A percentile compares a stretch with the other conserved stretches of the same genome.
These are phyloP conservation scores for Coemansia sp. DNA, from an alignment of 192 early-diverging fungal genomes.

Conservation along the genomic window DNA sequence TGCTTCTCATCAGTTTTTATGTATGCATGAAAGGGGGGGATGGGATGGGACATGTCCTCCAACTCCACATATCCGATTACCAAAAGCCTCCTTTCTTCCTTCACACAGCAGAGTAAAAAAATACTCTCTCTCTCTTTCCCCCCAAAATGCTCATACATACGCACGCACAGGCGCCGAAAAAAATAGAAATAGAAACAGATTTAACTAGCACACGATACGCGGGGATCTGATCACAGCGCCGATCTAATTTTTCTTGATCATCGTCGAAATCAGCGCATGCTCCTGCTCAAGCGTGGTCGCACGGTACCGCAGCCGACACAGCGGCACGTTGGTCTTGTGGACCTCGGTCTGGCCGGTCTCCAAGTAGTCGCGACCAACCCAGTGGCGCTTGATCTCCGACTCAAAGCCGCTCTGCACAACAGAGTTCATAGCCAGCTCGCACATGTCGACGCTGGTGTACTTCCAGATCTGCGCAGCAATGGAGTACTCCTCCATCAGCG, in stretches of 20 bases:
- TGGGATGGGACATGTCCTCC: background rate
- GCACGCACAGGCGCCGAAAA: too few relatives aligned
- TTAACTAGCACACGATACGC: too few relatives aligned
- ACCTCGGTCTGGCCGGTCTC: slow-evolving; percentile 78
- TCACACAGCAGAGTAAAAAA: background rate
- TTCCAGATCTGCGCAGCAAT: slow-evolving; percentile 97
- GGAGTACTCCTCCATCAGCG: slow-evolving; percentile 95
- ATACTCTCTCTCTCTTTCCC: background rate
- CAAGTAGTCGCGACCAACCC: slow-evolving; percentile 79
- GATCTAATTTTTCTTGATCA: slow-evolving; percentile 7
- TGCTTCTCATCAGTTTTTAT: too few relatives aligned
- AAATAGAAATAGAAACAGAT: too few relatives aligned
- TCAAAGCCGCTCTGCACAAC: slow-evolving; percentile 91
- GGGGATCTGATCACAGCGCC: background rate
- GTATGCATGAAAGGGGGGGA: too few relatives aligned
- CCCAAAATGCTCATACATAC: too few relatives aligned
- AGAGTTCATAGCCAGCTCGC: slow-evolving; percentile 90
- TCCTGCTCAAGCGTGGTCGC: slow-evolving; percentile 87
- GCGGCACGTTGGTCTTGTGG: slow-evolving; percentile 89
- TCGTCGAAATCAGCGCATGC: slow-evolving; percentile 29
- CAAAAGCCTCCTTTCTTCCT: background rate
- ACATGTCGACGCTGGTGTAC: slow-evolving; percentile 87
- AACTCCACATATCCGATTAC: background rate
- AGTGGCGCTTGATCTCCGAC: slow-evolving; percentile 81
- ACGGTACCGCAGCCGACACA: slow-evolving; percentile 80